Percentiles rank a stretch among this genome's conserved stretches.
These are phyloP conservation scores for Aureobasidium zeae DNA, from an alignment of 2,329 filamentous ascomycete species.

Conservation along the genomic window DNA sequence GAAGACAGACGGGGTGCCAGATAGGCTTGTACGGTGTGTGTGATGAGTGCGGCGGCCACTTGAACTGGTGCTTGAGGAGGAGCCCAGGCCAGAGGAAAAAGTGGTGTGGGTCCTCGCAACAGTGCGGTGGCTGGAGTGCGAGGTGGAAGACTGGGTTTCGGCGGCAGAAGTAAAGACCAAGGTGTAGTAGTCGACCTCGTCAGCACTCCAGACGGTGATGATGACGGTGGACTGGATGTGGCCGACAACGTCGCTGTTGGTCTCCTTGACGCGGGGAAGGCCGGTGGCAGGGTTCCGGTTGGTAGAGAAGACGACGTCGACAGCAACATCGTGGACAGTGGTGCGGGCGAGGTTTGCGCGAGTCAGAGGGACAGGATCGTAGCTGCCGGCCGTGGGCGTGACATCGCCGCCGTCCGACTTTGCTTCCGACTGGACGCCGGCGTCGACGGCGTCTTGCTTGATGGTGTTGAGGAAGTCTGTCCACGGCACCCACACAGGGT, in stretches of 20 bases:
- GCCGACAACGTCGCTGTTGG: neutral
- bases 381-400: conserved; percentile 14
- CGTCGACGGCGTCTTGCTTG: conserved; percentile 31
- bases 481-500: conserved; percentile 43
- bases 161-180: conserved; percentile 60
- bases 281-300: conserved; percentile 33
- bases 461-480: conserved; percentile 40
- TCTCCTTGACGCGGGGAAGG: conserved; percentile 25
- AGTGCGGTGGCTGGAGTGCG: conserved; percentile 26
- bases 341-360: conserved; percentile 24
- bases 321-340: conserved; percentile 50
- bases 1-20: conserved; percentile 12
- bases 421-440: conserved; percentile 4
- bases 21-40: conserved; percentile 9
- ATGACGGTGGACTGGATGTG: conserved; percentile 62
- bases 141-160: conserved; percentile 12
- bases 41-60: conserved; percentile 18
- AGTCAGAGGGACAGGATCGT: conserved; percentile 15
- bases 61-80: conserved; percentile 30
- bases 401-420: conserved; percentile 17
- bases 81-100: conserved; percentile 31
- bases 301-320: conserved; percentile 58
- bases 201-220: conserved; percentile 63
- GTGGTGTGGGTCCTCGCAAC: conserved; percentile 35
- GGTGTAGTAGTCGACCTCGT: conserved; percentile 60